Evolutionary conservation across 768 basidiomycete species (phyloP), one percentile per base, ranked within the genome.

Genomic region (Clathrus columnatus): DNA sequence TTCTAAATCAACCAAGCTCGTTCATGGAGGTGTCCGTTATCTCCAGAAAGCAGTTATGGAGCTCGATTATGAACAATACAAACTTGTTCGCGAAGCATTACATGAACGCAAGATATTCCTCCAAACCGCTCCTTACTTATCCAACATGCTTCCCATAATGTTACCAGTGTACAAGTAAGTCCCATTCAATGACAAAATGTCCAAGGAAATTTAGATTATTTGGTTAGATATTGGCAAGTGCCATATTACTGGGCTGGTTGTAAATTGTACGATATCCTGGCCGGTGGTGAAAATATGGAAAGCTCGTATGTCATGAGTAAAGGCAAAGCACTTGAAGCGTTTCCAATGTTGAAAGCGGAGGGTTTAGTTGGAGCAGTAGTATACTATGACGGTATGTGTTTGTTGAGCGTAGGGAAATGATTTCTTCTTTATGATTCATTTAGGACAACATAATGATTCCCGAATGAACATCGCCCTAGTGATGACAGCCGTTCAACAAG

Each of bases 371-470:
- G 94, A 18, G 94, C 92, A 14, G 75, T 99, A 53, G 95, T 99
- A 16, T 98, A 98, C 71, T 96, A 99, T 62, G 95, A 99, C 64
- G 94, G 94, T 88, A 62, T 57, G 78, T 56, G 16, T 53, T 55
- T 26, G 45, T 23, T n/a, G 24, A 26, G 6, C 32, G 42, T 6
- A 16, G 27, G 43, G 28, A 26, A n/a, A n/a, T n/a, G n/a, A 17
- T 30, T 18, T 41, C 5, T 36, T 24, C 5, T 44, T 30, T 48
- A 44, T 57, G 48, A 41, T 41, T 28, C 24, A 18, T 23, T 27
- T 48, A 93, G 91, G 93, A 53, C 95, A 97, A 72, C 95, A 99
- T 71, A 99, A 99, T 64, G 96, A 99, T 63, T 87, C 95, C 1
- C 82, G 95, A 14, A 99, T 98, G 96, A 99, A 99, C 73, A 80